Evolutionary conservation across 768 basidiomycete species (phyloP).

Genomic region (Cubamyces sp.): DNA sequence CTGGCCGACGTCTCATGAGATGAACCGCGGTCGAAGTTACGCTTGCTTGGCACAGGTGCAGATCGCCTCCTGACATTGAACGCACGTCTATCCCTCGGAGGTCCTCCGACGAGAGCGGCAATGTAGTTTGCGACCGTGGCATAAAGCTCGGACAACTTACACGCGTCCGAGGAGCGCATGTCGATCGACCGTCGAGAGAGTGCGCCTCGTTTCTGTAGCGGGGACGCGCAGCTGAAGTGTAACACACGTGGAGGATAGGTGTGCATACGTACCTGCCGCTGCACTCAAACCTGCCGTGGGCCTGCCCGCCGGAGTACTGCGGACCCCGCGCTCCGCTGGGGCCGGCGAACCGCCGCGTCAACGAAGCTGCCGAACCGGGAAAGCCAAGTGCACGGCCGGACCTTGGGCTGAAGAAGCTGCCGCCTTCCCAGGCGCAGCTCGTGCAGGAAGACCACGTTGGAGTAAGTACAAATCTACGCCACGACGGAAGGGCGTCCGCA

Average conservation of each 20-base stretch:
- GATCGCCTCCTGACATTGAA: constrained; percentile 5
- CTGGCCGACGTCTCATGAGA: background rate
- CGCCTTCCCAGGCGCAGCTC: constrained; percentile 13
- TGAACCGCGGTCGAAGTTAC: background rate
- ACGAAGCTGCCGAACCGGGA: constrained; percentile 14
- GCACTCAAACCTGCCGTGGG: constrained; percentile 1
- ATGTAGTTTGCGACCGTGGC: background rate
- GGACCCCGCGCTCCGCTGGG: constrained; percentile 25
- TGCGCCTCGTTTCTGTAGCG: background rate
- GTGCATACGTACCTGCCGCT: constrained; percentile 20
- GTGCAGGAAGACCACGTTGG: constrained; percentile 8
- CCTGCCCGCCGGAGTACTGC: constrained; percentile 18
- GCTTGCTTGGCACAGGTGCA: constrained; percentile 5
- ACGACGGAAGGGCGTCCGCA: constrained; percentile 6
- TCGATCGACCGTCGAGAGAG: background rate
- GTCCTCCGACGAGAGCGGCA: background rate
- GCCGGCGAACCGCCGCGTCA: constrained; percentile 19
- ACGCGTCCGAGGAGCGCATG: background rate
- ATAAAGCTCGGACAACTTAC: background rate
- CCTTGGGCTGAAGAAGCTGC: constrained; percentile 11
- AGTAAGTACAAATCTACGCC: constrained; percentile 13
- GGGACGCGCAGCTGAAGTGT: background rate
- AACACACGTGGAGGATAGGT: constrained; percentile 19
- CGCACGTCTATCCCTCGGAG: background rate
- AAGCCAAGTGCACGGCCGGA: constrained; percentile 21